Conservation (phyloP, 2,329 filamentous ascomycete species). For the Diatrype stigma region DNA sequence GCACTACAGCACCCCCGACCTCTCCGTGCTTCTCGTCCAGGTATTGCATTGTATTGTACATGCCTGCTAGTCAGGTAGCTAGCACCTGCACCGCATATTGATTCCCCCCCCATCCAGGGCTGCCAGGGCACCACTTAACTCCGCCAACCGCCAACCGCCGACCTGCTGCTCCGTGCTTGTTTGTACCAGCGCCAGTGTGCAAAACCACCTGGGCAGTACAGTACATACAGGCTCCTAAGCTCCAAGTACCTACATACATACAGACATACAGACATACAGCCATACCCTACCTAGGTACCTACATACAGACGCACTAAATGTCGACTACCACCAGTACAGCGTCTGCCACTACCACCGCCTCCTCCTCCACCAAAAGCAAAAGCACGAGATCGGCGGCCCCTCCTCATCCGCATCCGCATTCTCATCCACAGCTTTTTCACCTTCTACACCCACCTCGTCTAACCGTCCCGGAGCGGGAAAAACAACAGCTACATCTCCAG, state of each 20-base stretch:
- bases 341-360: slow-evolving; percentile 8
- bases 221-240: no score
- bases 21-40: no score
- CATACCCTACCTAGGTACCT: no score
- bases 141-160: not conserved
- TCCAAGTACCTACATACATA: not conserved
- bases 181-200: no score
- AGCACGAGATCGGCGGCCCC: not conserved
- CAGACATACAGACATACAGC: no score
- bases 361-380: not conserved
- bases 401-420: slow-evolving; percentile 1
- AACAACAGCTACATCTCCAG: not conserved
- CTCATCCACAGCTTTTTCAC: not conserved
- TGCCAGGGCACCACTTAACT: no score
- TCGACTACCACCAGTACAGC: not conserved
- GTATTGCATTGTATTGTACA: no score
- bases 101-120: not conserved
- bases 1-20: no score
- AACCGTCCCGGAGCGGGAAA: slow-evolving; percentile 4
- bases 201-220: no score
- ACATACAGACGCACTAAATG: not conserved
- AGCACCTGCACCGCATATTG: no score
- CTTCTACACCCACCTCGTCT: not conserved
- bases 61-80: no score
- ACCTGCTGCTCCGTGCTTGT: no score